A percentile compares a stretch with the other conserved stretches of the same genome.
Conservation (phyloP, 768 basidiomycete species). For the Boletus huronensis region DNA sequence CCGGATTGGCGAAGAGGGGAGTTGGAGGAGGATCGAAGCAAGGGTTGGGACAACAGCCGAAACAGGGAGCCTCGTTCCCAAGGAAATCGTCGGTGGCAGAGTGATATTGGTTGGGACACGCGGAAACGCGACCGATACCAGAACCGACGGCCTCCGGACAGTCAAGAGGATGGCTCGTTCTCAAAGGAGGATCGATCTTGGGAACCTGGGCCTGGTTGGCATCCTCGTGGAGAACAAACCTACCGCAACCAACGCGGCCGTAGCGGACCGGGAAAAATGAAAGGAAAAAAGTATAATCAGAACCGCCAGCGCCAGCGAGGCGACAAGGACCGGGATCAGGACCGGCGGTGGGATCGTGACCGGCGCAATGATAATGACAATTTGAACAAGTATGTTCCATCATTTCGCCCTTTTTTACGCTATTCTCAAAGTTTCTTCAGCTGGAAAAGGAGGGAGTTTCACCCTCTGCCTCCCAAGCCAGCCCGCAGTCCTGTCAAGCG, state of each 20-base stretch:
- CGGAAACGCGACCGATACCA: conserved; percentile 47
- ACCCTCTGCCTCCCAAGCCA: conserved; percentile 39
- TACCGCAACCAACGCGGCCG: conserved; percentile 38
- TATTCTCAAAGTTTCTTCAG: conserved; percentile 34
- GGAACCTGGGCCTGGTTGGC: conserved; percentile 73
- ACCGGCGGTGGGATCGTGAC: conserved; percentile 35
- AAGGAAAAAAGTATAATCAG: conserved; percentile 35
- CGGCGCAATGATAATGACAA: conserved; percentile 59
- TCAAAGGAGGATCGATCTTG: conserved; percentile 55
- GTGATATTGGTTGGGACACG: conserved; percentile 49
- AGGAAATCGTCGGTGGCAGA: conserved; percentile 33
- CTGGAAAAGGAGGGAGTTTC: conserved; percentile 62
- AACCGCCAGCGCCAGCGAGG: conserved; percentile 32
- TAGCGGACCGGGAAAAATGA: conserved; percentile 37
- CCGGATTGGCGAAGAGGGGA: conserved; percentile 41
- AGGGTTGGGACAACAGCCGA: conserved; percentile 35
- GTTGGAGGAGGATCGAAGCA: conserved; percentile 37
- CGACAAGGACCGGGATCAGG: conserved; percentile 27
- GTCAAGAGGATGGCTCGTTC: conserved; percentile 20
- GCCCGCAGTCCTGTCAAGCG: conserved; percentile 37
- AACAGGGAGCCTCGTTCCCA: conserved; percentile 33
- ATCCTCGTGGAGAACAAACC: conserved; percentile 39
- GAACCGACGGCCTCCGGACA: conserved; percentile 32
- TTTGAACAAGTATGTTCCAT: conserved; percentile 64
- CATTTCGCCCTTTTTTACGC: conserved; percentile 5